These are phyloP conservation scores for Dichomitus squalens DNA, from an alignment of 1,284 basidiomycete species.

Conservation along the genomic window DNA sequence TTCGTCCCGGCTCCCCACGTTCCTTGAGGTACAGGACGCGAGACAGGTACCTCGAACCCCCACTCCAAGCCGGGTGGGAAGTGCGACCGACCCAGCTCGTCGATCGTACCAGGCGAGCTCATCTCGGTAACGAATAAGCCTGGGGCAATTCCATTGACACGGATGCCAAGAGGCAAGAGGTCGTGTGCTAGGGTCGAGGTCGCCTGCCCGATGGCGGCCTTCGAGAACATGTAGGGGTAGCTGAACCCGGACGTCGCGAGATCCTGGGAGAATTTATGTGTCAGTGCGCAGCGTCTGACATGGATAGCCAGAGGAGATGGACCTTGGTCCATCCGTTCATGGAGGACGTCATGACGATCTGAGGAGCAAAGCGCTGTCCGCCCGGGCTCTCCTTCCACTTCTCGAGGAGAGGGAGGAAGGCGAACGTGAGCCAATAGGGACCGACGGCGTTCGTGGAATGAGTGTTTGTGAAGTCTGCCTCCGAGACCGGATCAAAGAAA, in stretches of 20 bases:
- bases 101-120: conserved; percentile 35
- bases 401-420: conserved; percentile 53
- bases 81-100: conserved; percentile 37
- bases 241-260: conserved; percentile 41
- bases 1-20: conserved; percentile 38
- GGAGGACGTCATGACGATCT: conserved; percentile 54
- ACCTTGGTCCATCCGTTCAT: conserved; percentile 60
- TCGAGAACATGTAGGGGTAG: conserved; percentile 53
- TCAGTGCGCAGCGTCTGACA: neutral
- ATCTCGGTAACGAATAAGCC: conserved; percentile 40
- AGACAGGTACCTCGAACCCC: conserved; percentile 39
- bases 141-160: conserved; percentile 60
- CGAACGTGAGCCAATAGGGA: conserved; percentile 53
- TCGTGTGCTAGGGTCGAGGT: conserved; percentile 53
- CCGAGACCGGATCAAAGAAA: conserved; percentile 43
- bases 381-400: conserved; percentile 40
- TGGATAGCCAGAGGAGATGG: neutral
- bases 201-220: conserved; percentile 52
- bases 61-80: conserved; percentile 25
- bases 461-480: conserved; percentile 42
- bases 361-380: conserved; percentile 42
- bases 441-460: conserved; percentile 48
- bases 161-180: conserved; percentile 51
- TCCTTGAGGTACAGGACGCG: conserved; percentile 22
- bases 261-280: conserved; percentile 33